A percentile compares a stretch with the other conserved stretches of the same genome.
These are phyloP conservation scores for Psilocybe subaeruginosa DNA, from an alignment of 768 basidiomycete species.

Conservation along the genomic window DNA sequence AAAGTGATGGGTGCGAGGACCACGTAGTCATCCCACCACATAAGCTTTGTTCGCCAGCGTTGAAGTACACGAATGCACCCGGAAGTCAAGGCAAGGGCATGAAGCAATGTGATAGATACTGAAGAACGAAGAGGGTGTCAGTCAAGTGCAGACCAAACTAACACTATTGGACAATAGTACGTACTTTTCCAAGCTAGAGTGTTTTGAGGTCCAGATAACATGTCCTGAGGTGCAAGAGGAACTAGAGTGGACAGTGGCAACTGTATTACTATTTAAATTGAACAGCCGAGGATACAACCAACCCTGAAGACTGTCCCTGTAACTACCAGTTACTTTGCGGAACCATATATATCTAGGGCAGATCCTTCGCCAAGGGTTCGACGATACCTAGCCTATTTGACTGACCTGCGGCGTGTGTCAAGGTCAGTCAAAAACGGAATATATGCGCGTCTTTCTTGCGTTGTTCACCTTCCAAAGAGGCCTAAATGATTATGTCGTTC, in stretches of 20 bases:
- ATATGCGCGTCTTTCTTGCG: neutral
- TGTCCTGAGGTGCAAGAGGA: neutral
- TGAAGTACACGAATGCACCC: slow-evolving; percentile 20
- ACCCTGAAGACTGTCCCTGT: neutral
- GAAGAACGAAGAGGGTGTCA: neutral
- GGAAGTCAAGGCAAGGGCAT: slow-evolving; percentile 17
- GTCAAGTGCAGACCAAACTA: neutral
- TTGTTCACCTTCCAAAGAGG: neutral
- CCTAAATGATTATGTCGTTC: neutral
- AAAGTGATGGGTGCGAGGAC: slow-evolving; percentile 15
- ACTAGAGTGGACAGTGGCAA: neutral
- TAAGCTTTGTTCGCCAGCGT: slow-evolving; percentile 14
- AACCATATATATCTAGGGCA: neutral
- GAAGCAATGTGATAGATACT: slow-evolving; percentile 18
- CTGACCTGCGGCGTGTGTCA: neutral
- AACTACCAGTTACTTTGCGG: neutral
- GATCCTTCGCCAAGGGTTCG: neutral
- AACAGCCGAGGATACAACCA: neutral
- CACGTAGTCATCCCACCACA: slow-evolving; percentile 30
- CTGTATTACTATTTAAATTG: neutral
- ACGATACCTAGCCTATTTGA: neutral
- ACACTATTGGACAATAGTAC: neutral
- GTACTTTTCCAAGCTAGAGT: slow-evolving; percentile 16
- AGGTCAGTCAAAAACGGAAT: neutral
- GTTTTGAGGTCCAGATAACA: slow-evolving; percentile 9